Conservation (phyloP, 768 basidiomycete species). For the Naganishia friedmannii region DNA sequence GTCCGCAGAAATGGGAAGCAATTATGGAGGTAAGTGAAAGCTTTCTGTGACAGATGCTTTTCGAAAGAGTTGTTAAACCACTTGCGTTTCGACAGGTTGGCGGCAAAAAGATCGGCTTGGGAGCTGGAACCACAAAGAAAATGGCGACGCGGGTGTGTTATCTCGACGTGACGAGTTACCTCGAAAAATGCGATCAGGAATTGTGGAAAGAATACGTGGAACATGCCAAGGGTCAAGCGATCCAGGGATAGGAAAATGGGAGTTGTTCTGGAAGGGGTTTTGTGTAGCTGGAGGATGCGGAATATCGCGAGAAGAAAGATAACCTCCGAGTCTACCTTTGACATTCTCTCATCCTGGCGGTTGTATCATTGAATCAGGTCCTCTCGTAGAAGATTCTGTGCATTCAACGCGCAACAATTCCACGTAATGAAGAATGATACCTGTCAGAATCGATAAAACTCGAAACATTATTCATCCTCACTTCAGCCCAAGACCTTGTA, state of each 20-base stretch:
- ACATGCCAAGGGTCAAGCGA: slow-evolving; percentile 57
- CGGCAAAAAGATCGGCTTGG: slow-evolving; percentile 77
- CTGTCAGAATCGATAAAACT: not conserved
- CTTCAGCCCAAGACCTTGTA: slow-evolving; percentile 17
- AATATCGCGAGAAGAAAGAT: too few relatives aligned
- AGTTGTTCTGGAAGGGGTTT: not conserved
- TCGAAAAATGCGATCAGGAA: slow-evolving; percentile 74
- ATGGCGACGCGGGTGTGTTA: slow-evolving; percentile 68
- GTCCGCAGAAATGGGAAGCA: slow-evolving; percentile 62
- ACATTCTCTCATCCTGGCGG: not conserved
- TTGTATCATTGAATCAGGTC: not conserved
- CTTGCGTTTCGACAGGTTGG: slow-evolving; percentile 55
- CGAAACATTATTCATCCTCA: not conserved
- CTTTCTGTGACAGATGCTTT: slow-evolving; percentile 34
- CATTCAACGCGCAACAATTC: too few relatives aligned
- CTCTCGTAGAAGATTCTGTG: too few relatives aligned
- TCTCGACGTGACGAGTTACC: slow-evolving; percentile 80
- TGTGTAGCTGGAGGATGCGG: too few relatives aligned
- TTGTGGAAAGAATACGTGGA: slow-evolving; percentile 71
- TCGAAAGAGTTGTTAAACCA: not conserved
- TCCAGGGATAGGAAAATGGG: slow-evolving; percentile 34
- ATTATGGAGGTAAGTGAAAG: slow-evolving; percentile 55
- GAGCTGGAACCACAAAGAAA: slow-evolving; percentile 68
- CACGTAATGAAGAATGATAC: too few relatives aligned
- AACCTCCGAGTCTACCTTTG: too few relatives aligned